Percentiles rank a stretch among this genome's conserved stretches.
These are phyloP conservation scores for Starmerella apicola DNA, from an alignment of 805 yeast genomes.

Conservation along the genomic window DNA sequence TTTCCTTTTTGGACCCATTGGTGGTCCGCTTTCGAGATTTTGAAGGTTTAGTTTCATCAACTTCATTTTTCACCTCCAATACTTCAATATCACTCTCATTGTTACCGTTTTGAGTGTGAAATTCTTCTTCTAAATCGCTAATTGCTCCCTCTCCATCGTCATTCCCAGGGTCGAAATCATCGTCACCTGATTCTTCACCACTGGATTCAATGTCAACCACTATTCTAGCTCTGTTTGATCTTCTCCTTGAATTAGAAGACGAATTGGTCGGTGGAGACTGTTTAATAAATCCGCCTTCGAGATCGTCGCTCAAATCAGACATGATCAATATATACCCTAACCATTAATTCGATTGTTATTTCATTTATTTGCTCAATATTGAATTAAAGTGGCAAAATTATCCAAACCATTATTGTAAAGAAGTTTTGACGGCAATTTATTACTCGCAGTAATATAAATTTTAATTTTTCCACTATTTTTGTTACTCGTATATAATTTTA, in stretches of 20 bases:
- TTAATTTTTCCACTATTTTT: too few species aligned
- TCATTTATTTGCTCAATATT: too few species aligned
- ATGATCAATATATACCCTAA: background rate
- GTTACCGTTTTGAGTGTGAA: conserved; percentile 1
- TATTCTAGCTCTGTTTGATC: background rate
- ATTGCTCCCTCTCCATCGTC: background rate
- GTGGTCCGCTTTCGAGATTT: background rate
- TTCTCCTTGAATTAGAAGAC: background rate
- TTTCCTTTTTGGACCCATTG: background rate
- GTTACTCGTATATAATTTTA: too few species aligned
- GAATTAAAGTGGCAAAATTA: too few species aligned
- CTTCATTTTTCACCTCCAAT: background rate
- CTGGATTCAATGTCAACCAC: conserved; percentile 8
- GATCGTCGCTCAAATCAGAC: background rate
- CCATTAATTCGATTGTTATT: too few species aligned
- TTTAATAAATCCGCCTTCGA: conserved; percentile 1
- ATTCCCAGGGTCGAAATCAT: conserved; percentile 3
- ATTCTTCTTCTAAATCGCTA: background rate
- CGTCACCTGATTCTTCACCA: conserved; percentile 5
- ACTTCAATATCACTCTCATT: background rate
- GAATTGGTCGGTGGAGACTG: background rate
- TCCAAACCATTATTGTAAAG: too few species aligned
- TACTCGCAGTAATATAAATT: too few species aligned
- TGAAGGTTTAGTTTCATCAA: background rate
- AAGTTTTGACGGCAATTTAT: too few species aligned